These are phyloP conservation scores for Jatropha curcas DNA, from an alignment of 345 rosid genomes.

Conservation along the genomic window DNA sequence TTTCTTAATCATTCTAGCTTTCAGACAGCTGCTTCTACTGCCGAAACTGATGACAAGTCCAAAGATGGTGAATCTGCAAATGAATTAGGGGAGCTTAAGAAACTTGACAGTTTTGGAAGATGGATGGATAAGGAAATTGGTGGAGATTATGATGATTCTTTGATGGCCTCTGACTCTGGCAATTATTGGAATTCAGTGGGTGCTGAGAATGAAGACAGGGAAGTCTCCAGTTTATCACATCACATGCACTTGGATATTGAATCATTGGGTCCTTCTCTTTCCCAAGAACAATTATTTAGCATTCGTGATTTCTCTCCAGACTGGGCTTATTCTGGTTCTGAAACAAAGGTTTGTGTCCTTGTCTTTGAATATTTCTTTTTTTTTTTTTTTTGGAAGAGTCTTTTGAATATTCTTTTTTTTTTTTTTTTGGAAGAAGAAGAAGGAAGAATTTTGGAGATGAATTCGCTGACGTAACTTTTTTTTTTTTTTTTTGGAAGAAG, in stretches of 20 bases:
- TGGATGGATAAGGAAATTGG: constrained; percentile 89
- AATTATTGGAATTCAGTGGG: constrained; percentile 68
- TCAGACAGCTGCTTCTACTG: constrained; percentile 33
- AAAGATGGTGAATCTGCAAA: constrained; percentile 34
- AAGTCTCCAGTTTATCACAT: constrained; percentile 61
- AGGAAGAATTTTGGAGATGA: constrained; percentile 1
- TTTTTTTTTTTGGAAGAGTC: background rate
- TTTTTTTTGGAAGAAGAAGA: background rate
- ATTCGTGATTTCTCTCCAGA: constrained; percentile 70
- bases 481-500: background rate
- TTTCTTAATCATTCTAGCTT: constrained; percentile 25
- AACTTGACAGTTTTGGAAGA: constrained; percentile 81
- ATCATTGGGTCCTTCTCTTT: constrained; percentile 74
- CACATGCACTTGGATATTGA: constrained; percentile 60
- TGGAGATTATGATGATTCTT: constrained; percentile 67
- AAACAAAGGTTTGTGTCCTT: constrained; percentile 46
- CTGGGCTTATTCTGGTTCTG: constrained; percentile 52
- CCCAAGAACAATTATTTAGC: constrained; percentile 77
- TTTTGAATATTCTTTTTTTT: too few species aligned
- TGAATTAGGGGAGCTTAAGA: constrained; percentile 58
- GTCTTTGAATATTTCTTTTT: background rate
- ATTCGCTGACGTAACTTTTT: constrained; percentile 7
- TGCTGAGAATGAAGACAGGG: constrained; percentile 66
- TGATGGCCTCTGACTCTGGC: constrained; percentile 75
- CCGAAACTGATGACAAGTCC: constrained; percentile 39